These are phyloP conservation scores for Candida nonsorbophila DNA, from an alignment of 805 yeast species.

Conservation along the genomic window DNA sequence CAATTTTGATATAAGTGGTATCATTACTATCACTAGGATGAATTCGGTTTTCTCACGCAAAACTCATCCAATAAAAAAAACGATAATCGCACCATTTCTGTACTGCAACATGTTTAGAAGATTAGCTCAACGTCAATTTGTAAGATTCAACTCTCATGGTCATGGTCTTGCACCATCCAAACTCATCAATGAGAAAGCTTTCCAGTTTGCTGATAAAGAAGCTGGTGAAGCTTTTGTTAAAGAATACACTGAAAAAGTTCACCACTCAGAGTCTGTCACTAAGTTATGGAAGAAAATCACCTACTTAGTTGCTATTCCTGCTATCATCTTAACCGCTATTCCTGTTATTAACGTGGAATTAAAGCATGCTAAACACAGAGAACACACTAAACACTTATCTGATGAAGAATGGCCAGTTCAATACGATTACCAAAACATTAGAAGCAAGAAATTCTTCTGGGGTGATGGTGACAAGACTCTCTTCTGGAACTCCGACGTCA, in stretches of 20 bases:
- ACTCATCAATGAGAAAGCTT: constrained; percentile 34
- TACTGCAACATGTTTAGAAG: constrained; percentile 28
- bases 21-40: too few species aligned
- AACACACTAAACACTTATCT: constrained; percentile 62
- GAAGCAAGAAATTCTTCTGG: constrained; percentile 91
- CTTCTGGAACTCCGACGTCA: constrained; percentile 92
- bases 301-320: constrained; percentile 75
- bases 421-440: constrained; percentile 87
- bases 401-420: constrained; percentile 93
- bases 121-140: constrained; percentile 30
- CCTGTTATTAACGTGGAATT: constrained; percentile 79
- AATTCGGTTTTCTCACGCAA: too few species aligned
- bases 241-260: constrained; percentile 56
- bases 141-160: constrained; percentile 36
- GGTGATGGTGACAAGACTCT: constrained; percentile 97
- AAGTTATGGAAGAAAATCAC: constrained; percentile 83
- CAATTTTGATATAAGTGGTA: too few species aligned
- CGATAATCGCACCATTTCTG: constrained; percentile 14
- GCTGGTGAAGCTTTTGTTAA: constrained; percentile 70
- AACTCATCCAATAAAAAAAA: constrained; percentile 11
- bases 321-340: constrained; percentile 66
- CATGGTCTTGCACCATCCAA: constrained; percentile 38
- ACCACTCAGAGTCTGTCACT: constrained; percentile 78
- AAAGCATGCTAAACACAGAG: constrained; percentile 88
- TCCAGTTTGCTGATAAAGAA: constrained; percentile 40